These are phyloP conservation scores for Serendipita indica DNA, from an alignment of 768 basidiomycete genomes.

Conservation along the genomic window DNA sequence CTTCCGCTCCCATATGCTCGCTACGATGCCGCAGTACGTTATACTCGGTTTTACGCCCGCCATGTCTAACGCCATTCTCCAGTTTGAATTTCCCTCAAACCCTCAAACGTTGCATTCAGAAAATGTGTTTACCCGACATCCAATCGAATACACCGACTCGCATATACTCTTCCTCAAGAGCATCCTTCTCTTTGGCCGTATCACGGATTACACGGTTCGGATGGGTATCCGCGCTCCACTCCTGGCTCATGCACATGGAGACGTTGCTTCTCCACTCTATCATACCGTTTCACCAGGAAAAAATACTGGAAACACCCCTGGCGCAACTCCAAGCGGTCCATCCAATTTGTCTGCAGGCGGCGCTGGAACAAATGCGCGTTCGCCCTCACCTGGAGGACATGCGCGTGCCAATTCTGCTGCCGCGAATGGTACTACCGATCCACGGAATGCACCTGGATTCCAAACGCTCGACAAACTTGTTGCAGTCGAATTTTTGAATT, in stretches of 20 bases:
- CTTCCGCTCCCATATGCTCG: slow-evolving; percentile 60
- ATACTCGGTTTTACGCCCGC: neutral
- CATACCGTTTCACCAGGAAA: neutral
- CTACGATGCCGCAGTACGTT: slow-evolving; percentile 56
- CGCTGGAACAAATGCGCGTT: neutral
- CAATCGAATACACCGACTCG: slow-evolving; percentile 65
- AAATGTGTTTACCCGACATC: slow-evolving; percentile 55
- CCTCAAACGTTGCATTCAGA: slow-evolving; percentile 54
- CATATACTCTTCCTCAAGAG: slow-evolving; percentile 70
- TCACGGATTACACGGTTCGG: slow-evolving; percentile 75
- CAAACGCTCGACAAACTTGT: slow-evolving; percentile 55
- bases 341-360: neutral
- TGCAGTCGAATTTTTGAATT: slow-evolving; percentile 49
- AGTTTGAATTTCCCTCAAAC: slow-evolving; percentile 53
- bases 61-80: neutral
- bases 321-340: neutral
- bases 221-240: slow-evolving; percentile 20
- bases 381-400: neutral
- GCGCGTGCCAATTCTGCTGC: neutral
- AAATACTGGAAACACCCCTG: neutral
- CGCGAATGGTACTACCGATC: slow-evolving; percentile 25
- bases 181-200: slow-evolving; percentile 69
- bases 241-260: neutral
- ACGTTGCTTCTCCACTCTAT: neutral
- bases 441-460: slow-evolving; percentile 36